Percentiles rank a stretch among this genome's conserved stretches.
These are phyloP conservation scores for Plenodomus lindquistii DNA, from an alignment of 2,329 filamentous ascomycete genomes.

Conservation along the genomic window DNA sequence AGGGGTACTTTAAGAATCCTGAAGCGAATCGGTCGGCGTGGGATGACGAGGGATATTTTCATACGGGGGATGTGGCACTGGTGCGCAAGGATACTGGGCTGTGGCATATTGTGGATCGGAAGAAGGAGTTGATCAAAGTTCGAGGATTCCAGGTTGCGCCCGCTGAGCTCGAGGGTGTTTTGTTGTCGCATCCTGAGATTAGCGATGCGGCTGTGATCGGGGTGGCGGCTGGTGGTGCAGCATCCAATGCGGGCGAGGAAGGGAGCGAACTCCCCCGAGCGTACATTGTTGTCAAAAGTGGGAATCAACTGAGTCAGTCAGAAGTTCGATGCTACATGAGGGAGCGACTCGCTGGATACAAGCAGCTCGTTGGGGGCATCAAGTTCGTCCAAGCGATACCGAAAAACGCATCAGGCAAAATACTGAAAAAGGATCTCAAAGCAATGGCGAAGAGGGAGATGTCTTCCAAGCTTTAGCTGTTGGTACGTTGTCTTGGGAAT, in stretches of 20 bases:
- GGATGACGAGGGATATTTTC: constrained; percentile 58
- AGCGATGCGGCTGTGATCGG: constrained; percentile 49
- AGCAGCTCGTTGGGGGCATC: constrained; percentile 38
- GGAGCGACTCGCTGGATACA: constrained; percentile 42
- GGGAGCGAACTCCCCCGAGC: constrained; percentile 51
- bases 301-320: constrained; percentile 16
- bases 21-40: constrained; percentile 55
- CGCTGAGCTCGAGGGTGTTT: constrained; percentile 46
- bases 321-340: constrained; percentile 35
- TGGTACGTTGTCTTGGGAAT: too few relatives aligned
- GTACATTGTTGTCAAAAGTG: constrained; percentile 49
- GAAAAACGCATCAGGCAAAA: constrained; percentile 41
- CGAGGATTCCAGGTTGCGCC: constrained; percentile 48
- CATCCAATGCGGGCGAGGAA: constrained; percentile 36
- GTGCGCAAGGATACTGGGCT: constrained; percentile 47
- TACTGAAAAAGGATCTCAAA: constrained; percentile 35
- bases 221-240: constrained; percentile 43
- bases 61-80: constrained; percentile 60
- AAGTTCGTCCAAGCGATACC: constrained; percentile 36
- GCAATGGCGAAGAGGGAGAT: constrained; percentile 27
- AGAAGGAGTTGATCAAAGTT: constrained; percentile 38
- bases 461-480: constrained; percentile 21
- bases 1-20: constrained; percentile 58
- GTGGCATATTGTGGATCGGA: constrained; percentile 76
- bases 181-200: constrained; percentile 41